A percentile compares a stretch with the other conserved stretches of the same genome.
These are phyloP conservation scores for Podospora tetraspora DNA, from an alignment of 495 filamentous ascomycete genomes.

Conservation along the genomic window DNA sequence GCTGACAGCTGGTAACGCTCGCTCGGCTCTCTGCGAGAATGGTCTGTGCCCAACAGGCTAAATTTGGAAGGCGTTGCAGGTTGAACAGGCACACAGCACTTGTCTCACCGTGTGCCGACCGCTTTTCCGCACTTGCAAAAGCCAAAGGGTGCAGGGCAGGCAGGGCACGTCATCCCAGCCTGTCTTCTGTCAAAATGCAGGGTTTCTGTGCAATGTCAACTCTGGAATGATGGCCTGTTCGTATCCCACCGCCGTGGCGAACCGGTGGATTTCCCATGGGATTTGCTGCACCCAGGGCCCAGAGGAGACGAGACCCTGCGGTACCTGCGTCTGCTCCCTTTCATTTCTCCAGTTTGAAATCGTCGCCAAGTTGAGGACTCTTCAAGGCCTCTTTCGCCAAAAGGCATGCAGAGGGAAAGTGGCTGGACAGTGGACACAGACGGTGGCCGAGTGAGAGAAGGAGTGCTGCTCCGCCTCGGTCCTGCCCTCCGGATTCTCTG, in stretches of 20 bases:
- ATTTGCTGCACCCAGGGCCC: background rate
- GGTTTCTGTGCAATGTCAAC: slow-evolving; percentile 2
- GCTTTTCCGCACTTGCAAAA: background rate
- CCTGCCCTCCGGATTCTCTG: background rate
- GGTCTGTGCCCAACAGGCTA: slow-evolving; percentile 12
- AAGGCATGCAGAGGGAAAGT: slow-evolving; percentile 6
- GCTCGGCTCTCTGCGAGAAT: background rate
- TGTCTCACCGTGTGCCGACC: slow-evolving; percentile 4
- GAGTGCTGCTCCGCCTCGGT: slow-evolving; percentile 2
- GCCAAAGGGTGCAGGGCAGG: background rate
- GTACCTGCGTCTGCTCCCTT: background rate
- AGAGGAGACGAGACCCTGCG: background rate
- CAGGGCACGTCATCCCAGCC: slow-evolving; percentile 4
- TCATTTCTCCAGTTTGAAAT: background rate
- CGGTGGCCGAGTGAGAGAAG: slow-evolving; percentile 15
- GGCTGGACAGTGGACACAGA: slow-evolving; percentile 6
- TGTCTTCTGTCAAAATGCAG: slow-evolving; percentile 5
- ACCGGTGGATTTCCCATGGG: background rate
- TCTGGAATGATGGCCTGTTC: background rate
- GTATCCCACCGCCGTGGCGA: slow-evolving; percentile 3
- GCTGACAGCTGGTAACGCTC: slow-evolving; percentile 10
- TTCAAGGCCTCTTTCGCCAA: background rate
- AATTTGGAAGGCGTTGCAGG: slow-evolving; percentile 18
- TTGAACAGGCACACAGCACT: slow-evolving; percentile 4
- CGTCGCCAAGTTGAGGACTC: background rate